Conservation (phyloP, 345 rosid genomes). For the Balakata baccata region DNA sequence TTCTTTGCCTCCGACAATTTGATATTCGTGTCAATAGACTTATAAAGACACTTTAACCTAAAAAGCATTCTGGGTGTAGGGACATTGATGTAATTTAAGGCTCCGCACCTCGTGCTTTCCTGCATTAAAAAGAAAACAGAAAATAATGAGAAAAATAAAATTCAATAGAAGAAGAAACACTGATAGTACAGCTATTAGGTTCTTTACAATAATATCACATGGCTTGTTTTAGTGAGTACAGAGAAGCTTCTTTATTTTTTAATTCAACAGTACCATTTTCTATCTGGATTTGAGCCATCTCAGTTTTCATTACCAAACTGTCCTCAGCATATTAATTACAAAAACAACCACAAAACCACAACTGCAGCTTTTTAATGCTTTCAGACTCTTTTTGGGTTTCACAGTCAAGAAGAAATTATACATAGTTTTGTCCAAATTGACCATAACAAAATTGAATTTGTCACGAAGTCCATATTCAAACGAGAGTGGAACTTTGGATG, state of each 20-base stretch:
- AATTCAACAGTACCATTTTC: constrained; percentile 5
- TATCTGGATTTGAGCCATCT: constrained; percentile 5
- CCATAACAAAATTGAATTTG: constrained; percentile 3
- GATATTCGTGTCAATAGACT: neutral
- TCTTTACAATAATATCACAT: constrained; percentile 11
- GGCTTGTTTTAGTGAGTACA: constrained; percentile 6
- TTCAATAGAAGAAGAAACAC: too few relatives aligned
- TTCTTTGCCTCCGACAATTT: neutral
- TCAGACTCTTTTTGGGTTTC: constrained; percentile 12
- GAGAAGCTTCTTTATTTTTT: constrained; percentile 17
- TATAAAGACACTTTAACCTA: constrained; percentile 1
- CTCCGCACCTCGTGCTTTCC: constrained; percentile 45
- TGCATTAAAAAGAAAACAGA: constrained; percentile 50
- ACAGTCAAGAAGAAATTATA: constrained; percentile 20
- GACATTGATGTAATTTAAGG: constrained; percentile 24
- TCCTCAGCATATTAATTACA: constrained; percentile 2
- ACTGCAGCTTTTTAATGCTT: constrained; percentile 12
- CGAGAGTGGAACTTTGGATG: constrained; percentile 20
- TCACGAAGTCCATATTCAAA: constrained; percentile 12
- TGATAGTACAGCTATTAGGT: constrained; percentile 17
- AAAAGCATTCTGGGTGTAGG: constrained; percentile 3
- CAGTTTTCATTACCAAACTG: constrained; percentile 9
- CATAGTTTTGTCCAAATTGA: constrained; percentile 16
- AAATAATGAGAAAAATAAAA: constrained; percentile 4
- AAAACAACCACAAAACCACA: constrained; percentile 2